These are phyloP conservation scores for Botrytis squamosa DNA, from an alignment of 2,329 filamentous ascomycete genomes.

Conservation along the genomic window DNA sequence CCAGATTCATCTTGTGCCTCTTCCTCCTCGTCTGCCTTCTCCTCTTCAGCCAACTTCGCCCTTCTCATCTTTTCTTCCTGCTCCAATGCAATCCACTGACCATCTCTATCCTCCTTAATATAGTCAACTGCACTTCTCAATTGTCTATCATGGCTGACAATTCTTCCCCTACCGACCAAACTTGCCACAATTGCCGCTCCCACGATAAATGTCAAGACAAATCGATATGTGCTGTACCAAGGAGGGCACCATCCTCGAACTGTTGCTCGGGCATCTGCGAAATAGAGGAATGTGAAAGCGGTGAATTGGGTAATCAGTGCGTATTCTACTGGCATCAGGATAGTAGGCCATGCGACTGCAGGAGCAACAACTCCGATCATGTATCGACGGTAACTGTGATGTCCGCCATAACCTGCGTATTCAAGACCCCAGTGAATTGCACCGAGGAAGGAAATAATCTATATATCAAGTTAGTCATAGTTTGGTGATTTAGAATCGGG, in stretches of 20 bases:
- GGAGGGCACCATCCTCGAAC: conserved; percentile 73
- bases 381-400: conserved; percentile 76
- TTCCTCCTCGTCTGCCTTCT: conserved; percentile 26
- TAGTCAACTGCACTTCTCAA: conserved; percentile 36
- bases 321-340: conserved; percentile 79
- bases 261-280: conserved; percentile 73
- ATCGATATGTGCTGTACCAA: conserved; percentile 90
- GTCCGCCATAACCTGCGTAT: conserved; percentile 66
- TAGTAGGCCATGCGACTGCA: conserved; percentile 83
- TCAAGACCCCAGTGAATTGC: conserved; percentile 93
- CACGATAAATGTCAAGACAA: conserved; percentile 87
- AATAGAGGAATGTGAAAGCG: conserved; percentile 83
- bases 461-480: conserved; percentile 16
- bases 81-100: conserved; percentile 36
- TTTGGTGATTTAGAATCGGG: background rate
- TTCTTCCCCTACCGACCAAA: conserved; percentile 76
- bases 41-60: conserved; percentile 24
- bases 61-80: conserved; percentile 35
- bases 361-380: conserved; percentile 78
- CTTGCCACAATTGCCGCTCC: conserved; percentile 78
- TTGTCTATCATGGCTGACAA: conserved; percentile 33
- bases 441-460: conserved; percentile 91
- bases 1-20: conserved; percentile 24
- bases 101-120: conserved; percentile 34
- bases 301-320: conserved; percentile 83